Evolutionary conservation across 495 filamentous ascomycete genomes (phyloP), one percentile per base, ranked within the genome.

Genomic region (Penicillium herquei): DNA sequence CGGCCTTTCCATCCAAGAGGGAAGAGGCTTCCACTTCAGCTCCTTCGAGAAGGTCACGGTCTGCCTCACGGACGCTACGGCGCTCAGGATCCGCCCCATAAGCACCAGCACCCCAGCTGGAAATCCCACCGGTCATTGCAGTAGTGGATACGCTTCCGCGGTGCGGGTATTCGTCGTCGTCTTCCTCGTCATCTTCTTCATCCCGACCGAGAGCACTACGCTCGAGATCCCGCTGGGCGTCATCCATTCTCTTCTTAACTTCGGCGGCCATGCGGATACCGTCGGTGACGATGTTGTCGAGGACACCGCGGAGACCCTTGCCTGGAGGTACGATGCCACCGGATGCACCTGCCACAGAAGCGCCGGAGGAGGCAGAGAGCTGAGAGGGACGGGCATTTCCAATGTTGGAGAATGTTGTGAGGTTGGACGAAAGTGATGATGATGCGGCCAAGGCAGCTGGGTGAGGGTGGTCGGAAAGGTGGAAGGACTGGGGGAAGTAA

Each of bases 211-310:
- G 62, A 3, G 86, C 89, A 56, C 88, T 92, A 71, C 85, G 86
- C 67, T 94, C 91, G 45, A 96, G 73, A 56, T 95, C 91, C 16
- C 75, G 75, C 68, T 95, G 91, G 35, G 90, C 91, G 63, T 97
- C 94, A 63, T 98, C 94, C 87, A 98, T 94, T 14, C 92, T 76
- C 55, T 92, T 81, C 59, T 87, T 81, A 34, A 98, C 92, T 73
- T 98, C 94, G 7, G 84, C 87, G 0, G 94, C 95, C 47, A 98
- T 92, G 35, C 92, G 84, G 83, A 97, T 96, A 30, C 94, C 94
- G 64, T 98, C 94, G 5, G 88, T 92, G 56, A 97, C 94, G 56
- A 98, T 97, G 62, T 96, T 96, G 70, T 98, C 94, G 10, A 98
- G 73, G 49, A 98, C 92, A 13, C 94, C 94, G 32, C 94, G 81